Evolutionary conservation across 768 basidiomycete species (phyloP), one percentile per base, ranked within the genome.

Genomic region (Lyophyllum shimeji): DNA sequence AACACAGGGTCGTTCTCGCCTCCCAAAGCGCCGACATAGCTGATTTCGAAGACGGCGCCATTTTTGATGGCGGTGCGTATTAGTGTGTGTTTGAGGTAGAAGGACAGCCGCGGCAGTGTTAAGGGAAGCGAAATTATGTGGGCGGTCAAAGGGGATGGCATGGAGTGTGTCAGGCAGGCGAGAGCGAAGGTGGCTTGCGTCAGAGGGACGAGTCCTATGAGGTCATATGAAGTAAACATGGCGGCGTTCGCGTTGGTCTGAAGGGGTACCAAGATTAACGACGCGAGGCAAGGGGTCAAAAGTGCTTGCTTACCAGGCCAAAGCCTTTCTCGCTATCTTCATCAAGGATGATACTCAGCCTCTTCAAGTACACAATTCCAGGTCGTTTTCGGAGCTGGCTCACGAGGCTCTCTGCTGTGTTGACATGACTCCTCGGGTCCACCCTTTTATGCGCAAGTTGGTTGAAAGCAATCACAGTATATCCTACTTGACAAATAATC

Each of bases 241-340:
- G 81, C 68, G 0, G 81, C 69, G 63, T 90, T 91, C n/a, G 83
- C 81, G 54, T 84, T 86, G 7, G 85, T 87, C 93, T 94, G 64
- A 24, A 17, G 23, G 43, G 13, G 8, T 12, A 7, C 5, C 18
- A 17, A 44, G 43, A 24, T 7, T 12, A 7, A 18, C 18, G 12
- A 3, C 34, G 18, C n/a, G 11, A 18, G 40, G 4, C 20, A 18
- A 6, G 40, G 13, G 23, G 29, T 5, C 9, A 29, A 9, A 23
- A 44, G 43, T 8, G 20, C 11, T 9, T n/a, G 71, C 78, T 60
- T 54, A 93, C 90, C 67, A 93, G 67, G 27, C 91, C 90, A 63
- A 90, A 89, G 1, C 92, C 89, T 67, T 91, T 93, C 67, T 93
- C 90, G 63, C 92, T 93, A 40, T 87, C 89, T 63, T 91, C 84